Evolutionary conservation across 2,329 filamentous ascomycete species (phyloP).

Genomic region (Bipolaris victoriae): DNA sequence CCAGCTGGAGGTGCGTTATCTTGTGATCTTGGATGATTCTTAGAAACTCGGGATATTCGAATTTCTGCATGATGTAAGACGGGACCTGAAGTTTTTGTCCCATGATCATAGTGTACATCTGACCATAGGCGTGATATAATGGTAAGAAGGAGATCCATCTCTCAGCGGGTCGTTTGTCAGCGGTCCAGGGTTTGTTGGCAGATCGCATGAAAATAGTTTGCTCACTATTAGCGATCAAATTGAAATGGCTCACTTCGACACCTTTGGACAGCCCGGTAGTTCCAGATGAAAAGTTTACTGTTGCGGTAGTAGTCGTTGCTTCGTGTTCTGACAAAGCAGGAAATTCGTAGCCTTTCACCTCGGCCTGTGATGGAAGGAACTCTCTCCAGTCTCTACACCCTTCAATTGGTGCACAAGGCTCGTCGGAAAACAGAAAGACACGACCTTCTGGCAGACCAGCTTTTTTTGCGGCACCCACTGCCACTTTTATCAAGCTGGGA

Average conservation of each 20-base stretch:
- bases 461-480: constrained; percentile 37
- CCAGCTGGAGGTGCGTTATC: constrained; percentile 51
- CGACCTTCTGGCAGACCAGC: constrained; percentile 37
- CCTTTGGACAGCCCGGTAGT: constrained; percentile 61
- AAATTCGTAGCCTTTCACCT: constrained; percentile 38
- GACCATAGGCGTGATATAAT: constrained; percentile 56
- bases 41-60: constrained; percentile 51
- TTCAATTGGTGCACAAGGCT: constrained; percentile 27
- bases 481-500: constrained; percentile 36
- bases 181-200: constrained; percentile 49
- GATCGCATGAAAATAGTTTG: constrained; percentile 58
- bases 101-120: constrained; percentile 50
- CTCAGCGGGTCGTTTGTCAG: constrained; percentile 52
- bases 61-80: constrained; percentile 51
- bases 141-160: constrained; percentile 57
- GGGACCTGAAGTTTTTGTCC: constrained; percentile 56
- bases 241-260: constrained; percentile 58
- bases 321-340: constrained; percentile 35
- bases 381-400: constrained; percentile 43
- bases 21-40: constrained; percentile 46
- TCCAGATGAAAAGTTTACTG: constrained; percentile 60
- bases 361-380: constrained; percentile 34
- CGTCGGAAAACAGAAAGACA: constrained; percentile 45
- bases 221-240: constrained; percentile 58
- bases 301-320: constrained; percentile 45